Conservation (phyloP, 805 yeast genomes). For the Helenozyma baotianmanensis region DNA sequence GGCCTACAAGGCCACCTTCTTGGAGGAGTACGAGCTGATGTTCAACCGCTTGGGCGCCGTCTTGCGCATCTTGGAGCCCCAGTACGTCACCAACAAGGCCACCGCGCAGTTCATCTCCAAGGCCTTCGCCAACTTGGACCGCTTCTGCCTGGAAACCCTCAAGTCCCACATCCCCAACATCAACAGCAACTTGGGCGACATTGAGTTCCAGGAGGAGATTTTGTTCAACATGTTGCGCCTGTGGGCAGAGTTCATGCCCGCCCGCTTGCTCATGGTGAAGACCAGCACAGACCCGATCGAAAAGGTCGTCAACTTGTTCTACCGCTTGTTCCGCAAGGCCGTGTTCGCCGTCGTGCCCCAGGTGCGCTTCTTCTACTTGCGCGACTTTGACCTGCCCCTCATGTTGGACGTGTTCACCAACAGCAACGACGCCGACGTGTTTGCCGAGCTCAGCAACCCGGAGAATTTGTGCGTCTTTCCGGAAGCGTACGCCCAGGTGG, state of each 20-base stretch:
- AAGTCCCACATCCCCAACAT: constrained; percentile 25
- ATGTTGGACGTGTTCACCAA: constrained; percentile 31
- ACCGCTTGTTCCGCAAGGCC: constrained; percentile 29
- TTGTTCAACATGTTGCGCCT: constrained; percentile 30
- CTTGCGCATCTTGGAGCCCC: constrained; percentile 3
- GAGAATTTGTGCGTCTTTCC: constrained; percentile 8
- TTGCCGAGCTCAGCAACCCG: constrained; percentile 18
- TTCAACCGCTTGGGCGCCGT: constrained; percentile 21
- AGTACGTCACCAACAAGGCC: constrained; percentile 3
- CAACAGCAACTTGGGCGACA: constrained; percentile 18
- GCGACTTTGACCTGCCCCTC: constrained; percentile 39
- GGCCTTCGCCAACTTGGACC: constrained; percentile 21
- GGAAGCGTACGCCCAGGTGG: constrained; percentile 11
- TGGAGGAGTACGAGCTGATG: constrained; percentile 24
- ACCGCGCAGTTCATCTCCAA: constrained; percentile 16
- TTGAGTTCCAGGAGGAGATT: constrained; percentile 28
- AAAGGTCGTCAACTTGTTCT: constrained; percentile 28
- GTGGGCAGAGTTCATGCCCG: constrained; percentile 34
- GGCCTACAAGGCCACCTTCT: constrained; percentile 28
- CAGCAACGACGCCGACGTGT: constrained; percentile 22
- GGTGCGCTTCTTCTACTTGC: constrained; percentile 33
- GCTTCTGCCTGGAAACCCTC: constrained; percentile 22
- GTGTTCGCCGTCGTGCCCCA: constrained; percentile 36
- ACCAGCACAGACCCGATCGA: constrained; percentile 26
- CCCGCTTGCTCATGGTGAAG: constrained; percentile 21